These are phyloP conservation scores for Isochrysis galbana DNA, from an alignment of 78 protist species.

Conservation along the genomic window DNA sequence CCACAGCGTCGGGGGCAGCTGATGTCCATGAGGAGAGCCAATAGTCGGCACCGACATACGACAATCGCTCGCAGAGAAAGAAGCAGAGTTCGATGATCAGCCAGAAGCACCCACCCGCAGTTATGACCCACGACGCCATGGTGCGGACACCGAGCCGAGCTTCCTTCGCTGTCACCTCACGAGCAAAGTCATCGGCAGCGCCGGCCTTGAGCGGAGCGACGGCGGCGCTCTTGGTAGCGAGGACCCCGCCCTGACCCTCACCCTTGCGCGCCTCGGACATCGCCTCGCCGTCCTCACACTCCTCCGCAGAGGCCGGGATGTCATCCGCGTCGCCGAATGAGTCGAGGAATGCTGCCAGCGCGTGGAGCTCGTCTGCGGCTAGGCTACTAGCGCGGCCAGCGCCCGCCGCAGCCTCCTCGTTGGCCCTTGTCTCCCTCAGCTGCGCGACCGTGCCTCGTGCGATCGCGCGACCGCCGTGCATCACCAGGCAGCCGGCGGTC, in stretches of 20 bases:
- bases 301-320: background rate
- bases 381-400: no score
- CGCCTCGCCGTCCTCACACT: no score
- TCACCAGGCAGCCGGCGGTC: background rate
- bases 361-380: background rate
- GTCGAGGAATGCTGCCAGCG: background rate
- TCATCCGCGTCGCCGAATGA: background rate
- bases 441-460: background rate
- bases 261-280: background rate
- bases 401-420: background rate
- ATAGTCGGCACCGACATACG: background rate
- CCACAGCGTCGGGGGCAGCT: background rate
- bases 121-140: background rate
- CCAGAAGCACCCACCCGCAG: background rate
- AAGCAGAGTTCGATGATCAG: background rate
- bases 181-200: background rate
- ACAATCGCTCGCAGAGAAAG: background rate
- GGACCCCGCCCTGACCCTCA: background rate
- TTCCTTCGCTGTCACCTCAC: background rate
- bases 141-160: background rate
- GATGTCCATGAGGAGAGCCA: background rate
- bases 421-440: background rate
- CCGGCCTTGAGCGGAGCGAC: background rate
- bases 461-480: background rate
- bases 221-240: background rate